Percentiles rank a stretch among this genome's conserved stretches.
phyloP scores from a whole-genome alignment of 805 yeast genomes.

The Wickerhamiella bombiphila region DNA sequence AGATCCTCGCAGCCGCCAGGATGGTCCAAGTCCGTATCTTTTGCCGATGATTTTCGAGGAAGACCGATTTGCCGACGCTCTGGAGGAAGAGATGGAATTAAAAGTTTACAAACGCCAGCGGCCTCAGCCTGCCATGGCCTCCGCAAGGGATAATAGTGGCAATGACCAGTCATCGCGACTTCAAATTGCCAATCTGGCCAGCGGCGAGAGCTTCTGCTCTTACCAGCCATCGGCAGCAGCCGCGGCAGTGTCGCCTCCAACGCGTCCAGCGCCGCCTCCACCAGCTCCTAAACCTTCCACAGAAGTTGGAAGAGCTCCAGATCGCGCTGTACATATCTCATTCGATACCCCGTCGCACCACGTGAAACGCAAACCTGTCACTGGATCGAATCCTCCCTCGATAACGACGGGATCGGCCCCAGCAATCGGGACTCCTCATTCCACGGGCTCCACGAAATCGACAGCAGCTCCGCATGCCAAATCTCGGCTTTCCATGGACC shows the following conservation, averaged over 20 bases:
- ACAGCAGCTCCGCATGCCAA: not conserved
- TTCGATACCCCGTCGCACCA: not conserved
- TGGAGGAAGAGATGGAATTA: conserved; percentile 24
- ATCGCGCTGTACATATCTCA: not conserved
- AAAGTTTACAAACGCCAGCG: conserved; percentile 15
- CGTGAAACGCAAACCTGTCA: not conserved
- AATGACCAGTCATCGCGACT: conserved; percentile 11
- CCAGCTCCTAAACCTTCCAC: conserved; percentile 6
- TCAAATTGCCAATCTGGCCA: conserved; percentile 10
- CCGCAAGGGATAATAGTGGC: not conserved
- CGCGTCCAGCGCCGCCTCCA: conserved; percentile 15
- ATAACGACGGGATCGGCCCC: not conserved
- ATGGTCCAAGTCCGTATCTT: conserved; percentile 14
- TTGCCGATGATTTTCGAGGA: conserved; percentile 29
- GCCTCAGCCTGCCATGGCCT: not conserved
- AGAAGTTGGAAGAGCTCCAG: not conserved
- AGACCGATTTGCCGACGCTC: conserved; percentile 26
- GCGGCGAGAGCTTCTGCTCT: conserved; percentile 15
- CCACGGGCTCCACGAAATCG: not conserved
- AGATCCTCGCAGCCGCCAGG: not conserved
- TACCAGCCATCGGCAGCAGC: conserved; percentile 17
- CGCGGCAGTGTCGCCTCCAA: conserved; percentile 13
- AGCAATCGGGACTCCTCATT: not conserved
- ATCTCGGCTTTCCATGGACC: not conserved
- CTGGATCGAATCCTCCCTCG: too few species aligned